Evolutionary conservation across 768 basidiomycete species (phyloP), one percentile per base, ranked within the genome.

Genomic region (Amanita polypyramis): DNA sequence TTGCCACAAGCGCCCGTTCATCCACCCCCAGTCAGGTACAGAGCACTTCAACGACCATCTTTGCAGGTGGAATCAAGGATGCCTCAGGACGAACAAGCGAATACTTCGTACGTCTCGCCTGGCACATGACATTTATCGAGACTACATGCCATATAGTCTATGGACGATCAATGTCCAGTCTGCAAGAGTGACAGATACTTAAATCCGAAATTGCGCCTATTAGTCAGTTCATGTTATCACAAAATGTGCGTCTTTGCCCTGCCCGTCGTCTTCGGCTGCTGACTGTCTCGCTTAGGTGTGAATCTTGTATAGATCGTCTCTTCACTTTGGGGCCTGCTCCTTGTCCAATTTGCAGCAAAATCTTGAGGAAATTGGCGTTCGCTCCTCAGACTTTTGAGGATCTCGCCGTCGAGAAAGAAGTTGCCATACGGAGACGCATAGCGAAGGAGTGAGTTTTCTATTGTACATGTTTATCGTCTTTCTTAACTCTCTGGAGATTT

Each of bases 221-320:
- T 98, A 42, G 93, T 99, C 56, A 92, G 89, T 63, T 84, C 90
- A 12, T 99, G 96, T 63, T 99, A 96, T 65, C 96, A 99, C 67
- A 96, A 96, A 75, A 95, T 98, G 96, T 93, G 54, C 52, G 71
- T 64, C 29, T 39, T 36, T 2, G 10, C 32, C 12, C 11, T 32
- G 7, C 17, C 23, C 12, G n/a, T n/a, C 21, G 19, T 39, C 45
- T 2, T 23, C 19, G 37, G 12, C 21, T 29, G 15, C 45, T 52
- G 29, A 43, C 33, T 6, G 47, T 11, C 29, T 35, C 21, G 38
- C 45, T 52, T 52, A 95, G 93, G 90, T 98, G 96, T 68, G 95
- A 98, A 70, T 91, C 90, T 1, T 99, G 96, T 63, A 96, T 99
- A 58, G 96, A 98, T 64, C 80, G 94, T 6, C 64, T 97, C 34